Evolutionary conservation across 2,329 filamentous ascomycete species (phyloP).

Genomic region (Fusarium decemcellulare): DNA sequence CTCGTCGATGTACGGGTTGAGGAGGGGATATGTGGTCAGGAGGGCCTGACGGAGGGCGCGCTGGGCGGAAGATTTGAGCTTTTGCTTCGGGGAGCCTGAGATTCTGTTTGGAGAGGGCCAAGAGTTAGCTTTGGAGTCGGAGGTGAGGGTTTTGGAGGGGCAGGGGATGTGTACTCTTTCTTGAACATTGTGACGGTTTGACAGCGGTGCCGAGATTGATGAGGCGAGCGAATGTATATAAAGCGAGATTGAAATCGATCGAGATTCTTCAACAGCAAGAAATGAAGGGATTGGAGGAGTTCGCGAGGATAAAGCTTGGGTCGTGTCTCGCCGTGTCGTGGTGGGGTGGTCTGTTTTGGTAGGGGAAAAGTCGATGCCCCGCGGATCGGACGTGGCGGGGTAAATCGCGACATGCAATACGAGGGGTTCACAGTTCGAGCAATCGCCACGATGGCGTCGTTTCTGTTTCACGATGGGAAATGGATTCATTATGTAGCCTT

Average conservation of each 20-base stretch:
- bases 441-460: not conserved
- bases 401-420: conserved; percentile 50
- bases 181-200: conserved; percentile 81
- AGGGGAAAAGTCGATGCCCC: conserved; percentile 48
- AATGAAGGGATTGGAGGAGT: conserved; percentile 2
- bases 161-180: conserved; percentile 78
- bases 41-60: conserved; percentile 87
- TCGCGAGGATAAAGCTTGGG: conserved; percentile 13
- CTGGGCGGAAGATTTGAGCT: conserved; percentile 97
- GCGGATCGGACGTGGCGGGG: conserved; percentile 46
- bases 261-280: not conserved
- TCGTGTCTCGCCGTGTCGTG: conserved; percentile 33
- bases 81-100: conserved; percentile 82
- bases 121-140: conserved; percentile 31
- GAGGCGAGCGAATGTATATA: not conserved
- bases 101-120: conserved; percentile 66
- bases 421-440: conserved; percentile 20
- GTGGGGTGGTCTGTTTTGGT: conserved; percentile 40
- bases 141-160: conserved; percentile 5
- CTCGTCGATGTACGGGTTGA: conserved; percentile 91
- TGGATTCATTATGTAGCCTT: not conserved
- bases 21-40: conserved; percentile 86
- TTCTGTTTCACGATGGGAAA: not conserved
- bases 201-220: conserved; percentile 20
- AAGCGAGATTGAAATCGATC: not conserved